These are phyloP conservation scores for Xylaria longipes DNA, from an alignment of 495 filamentous ascomycete species.

Conservation along the genomic window DNA sequence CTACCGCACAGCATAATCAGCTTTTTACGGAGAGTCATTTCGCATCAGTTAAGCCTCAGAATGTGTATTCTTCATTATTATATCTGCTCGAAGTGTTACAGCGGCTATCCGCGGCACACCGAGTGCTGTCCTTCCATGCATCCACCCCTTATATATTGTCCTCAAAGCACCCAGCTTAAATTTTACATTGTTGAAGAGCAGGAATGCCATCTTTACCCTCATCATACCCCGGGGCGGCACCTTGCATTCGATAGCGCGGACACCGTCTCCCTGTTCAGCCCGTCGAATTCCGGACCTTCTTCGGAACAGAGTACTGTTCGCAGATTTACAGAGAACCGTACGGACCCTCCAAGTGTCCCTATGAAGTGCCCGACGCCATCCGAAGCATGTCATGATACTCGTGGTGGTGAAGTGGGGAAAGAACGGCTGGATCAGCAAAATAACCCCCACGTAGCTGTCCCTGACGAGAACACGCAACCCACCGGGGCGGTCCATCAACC, in stretches of 20 bases:
- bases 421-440: neutral
- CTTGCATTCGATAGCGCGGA: neutral
- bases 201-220: slow-evolving; percentile 4
- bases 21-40: too few species aligned
- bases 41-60: neutral
- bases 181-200: neutral
- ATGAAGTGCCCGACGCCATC: neutral
- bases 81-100: slow-evolving; percentile 21
- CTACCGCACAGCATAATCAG: neutral
- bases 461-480: neutral
- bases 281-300: neutral
- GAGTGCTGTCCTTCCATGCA: neutral
- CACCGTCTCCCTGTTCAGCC: neutral
- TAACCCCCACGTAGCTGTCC: neutral
- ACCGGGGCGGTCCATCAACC: too few species aligned
- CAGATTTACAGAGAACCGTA: neutral
- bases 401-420: neutral
- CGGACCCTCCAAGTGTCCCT: neutral
- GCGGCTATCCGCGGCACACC: slow-evolving; percentile 7
- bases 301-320: neutral
- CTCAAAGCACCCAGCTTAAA: neutral
- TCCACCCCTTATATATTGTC: slow-evolving; percentile 8
- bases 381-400: neutral
- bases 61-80: slow-evolving; percentile 19
- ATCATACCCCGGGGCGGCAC: neutral